Conservation (phyloP, 176 grass and related monocot genomes). For the Poa annua region DNA sequence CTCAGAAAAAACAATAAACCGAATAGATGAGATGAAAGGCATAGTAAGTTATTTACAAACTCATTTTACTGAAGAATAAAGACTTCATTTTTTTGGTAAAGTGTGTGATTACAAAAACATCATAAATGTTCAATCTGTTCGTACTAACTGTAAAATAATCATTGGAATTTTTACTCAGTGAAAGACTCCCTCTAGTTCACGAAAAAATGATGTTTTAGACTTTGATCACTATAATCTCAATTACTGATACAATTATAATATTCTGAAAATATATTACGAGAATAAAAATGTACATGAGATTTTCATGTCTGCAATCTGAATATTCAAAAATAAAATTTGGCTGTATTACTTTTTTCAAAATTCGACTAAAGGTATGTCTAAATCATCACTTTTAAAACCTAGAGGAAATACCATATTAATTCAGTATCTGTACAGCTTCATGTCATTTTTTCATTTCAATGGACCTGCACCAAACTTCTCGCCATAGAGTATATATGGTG, state of each 20-base stretch:
- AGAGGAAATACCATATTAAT: background rate
- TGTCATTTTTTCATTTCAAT: constrained; percentile 7
- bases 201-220: background rate
- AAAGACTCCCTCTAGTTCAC: background rate
- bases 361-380: background rate
- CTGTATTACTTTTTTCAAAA: background rate
- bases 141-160: background rate
- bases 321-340: background rate
- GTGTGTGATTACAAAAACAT: background rate
- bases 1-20: constrained; percentile 14
- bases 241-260: background rate
- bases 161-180: background rate
- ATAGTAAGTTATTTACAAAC: constrained; percentile 27
- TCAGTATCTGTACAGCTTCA: background rate
- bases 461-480: background rate
- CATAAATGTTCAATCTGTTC: background rate
- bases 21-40: constrained; percentile 42
- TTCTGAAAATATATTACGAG: background rate
- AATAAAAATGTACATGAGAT: background rate
- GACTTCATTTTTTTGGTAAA: background rate
- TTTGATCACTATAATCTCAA: background rate
- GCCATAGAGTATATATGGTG: background rate
- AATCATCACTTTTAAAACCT: background rate
- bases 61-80: background rate
- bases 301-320: background rate